Evolutionary conservation across 2,329 filamentous ascomycete genomes (phyloP), one percentile per base, ranked within the genome.

Genomic region (Diaporthe longicolla): DNA sequence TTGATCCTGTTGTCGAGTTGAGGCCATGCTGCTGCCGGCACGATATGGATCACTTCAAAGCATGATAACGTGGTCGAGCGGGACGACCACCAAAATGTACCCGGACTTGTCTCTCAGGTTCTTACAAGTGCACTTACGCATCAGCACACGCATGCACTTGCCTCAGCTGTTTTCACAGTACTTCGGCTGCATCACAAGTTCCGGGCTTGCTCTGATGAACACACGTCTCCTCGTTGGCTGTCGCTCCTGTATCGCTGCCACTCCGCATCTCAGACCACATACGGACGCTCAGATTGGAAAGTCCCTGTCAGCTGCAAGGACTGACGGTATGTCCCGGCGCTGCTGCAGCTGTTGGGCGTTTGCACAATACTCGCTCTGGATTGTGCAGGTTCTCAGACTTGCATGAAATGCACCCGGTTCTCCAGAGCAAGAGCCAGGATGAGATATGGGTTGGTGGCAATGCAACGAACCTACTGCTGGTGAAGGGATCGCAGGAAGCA

Each of bases 311-410:
- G 45, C 40, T 45, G 45, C 63, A 54, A 68, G n/a, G 29, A 40
- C 24, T 29, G 70, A n/a, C 45, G 70, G 57, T 45, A 43, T 63
- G 19, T 59, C 45, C 69, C 48, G 29, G 45, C 9, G 29, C 43
- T 21, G 24, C 63, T 54, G 48, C 63, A 68, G 48, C 63, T 52
- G 45, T 68, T 68, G 63, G 48, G 32, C 48, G 24, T 32, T 52
- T 40, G 32, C 32, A 54, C 63, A 66, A 54, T 13, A 40, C 4
- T 40, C 45, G 15, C 63, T 21, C 11, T 40, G 63, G 48, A 54
- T 29, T 68, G 63, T 40, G 48, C 63, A 54, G 32, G 10, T 40
- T 54, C 63, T 68, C 63, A 40, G 32, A 26, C 63, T 35, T 68
- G 63, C 48, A 54, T 52, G 45, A 37, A 19, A 37, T 66, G 29